Evolutionary conservation across 2,329 filamentous ascomycete species (phyloP).

Genomic region (Sporothrix humicola): DNA sequence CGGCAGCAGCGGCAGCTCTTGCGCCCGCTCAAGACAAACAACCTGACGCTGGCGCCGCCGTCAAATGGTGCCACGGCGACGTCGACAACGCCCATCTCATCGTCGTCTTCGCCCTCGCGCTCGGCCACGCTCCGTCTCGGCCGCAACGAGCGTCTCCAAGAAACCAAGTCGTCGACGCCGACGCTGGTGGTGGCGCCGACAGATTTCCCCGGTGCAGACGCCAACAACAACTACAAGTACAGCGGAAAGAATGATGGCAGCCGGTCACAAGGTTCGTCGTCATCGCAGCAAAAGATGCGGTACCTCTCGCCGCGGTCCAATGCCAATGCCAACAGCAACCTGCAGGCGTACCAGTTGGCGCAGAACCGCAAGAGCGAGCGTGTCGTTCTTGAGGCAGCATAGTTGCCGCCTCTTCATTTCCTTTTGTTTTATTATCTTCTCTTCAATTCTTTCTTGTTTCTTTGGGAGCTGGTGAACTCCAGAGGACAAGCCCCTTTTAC

Average conservation of each 20-base stretch:
- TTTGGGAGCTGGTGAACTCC: not conserved
- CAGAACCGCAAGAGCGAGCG: slow-evolving; percentile 60
- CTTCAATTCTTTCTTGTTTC: slow-evolving; percentile 2
- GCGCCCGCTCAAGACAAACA: slow-evolving; percentile 55
- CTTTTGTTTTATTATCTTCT: slow-evolving; percentile 28
- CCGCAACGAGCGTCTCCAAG: slow-evolving; percentile 47
- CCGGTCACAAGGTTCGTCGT: slow-evolving; percentile 18
- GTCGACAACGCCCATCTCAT: not conserved
- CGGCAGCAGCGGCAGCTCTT: slow-evolving; percentile 65
- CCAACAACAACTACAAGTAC: slow-evolving; percentile 21
- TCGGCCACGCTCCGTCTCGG: slow-evolving; percentile 39
- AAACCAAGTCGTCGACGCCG: slow-evolving; percentile 53
- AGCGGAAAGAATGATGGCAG: not conserved
- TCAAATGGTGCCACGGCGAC: not conserved
- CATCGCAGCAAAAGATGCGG: slow-evolving; percentile 9
- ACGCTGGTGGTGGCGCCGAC: slow-evolving; percentile 50
- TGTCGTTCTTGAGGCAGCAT: slow-evolving; percentile 57
- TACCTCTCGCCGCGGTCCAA: slow-evolving; percentile 39
- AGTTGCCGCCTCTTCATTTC: not conserved
- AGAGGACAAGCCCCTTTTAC: not conserved
- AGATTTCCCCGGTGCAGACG: slow-evolving; percentile 30
- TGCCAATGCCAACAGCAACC: slow-evolving; percentile 14
- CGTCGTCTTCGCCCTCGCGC: slow-evolving; percentile 30
- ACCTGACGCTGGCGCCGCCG: slow-evolving; percentile 35
- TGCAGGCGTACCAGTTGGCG: slow-evolving; percentile 41